Percentiles rank a stretch among this genome's conserved stretches.
Evolutionary conservation across 768 basidiomycete species (phyloP).

Genomic region (Infundibulicybe gibba): DNA sequence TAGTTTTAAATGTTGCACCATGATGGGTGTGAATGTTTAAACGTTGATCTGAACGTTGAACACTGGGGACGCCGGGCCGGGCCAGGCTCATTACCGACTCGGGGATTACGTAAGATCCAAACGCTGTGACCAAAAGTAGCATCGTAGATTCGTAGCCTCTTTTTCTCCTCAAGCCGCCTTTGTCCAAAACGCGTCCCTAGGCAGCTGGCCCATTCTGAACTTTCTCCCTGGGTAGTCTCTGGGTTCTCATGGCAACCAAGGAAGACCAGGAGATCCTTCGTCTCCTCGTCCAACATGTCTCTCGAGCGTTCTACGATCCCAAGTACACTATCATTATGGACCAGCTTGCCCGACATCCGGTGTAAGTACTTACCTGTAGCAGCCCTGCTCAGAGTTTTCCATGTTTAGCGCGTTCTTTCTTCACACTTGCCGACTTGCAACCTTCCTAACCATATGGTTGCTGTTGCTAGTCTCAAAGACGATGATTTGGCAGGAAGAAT

Average conservation of each 20-base stretch:
- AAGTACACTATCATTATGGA: conserved; percentile 91
- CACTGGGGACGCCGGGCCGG: too few species aligned
- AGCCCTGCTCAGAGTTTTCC: conserved; percentile 12
- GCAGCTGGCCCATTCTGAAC: too few species aligned
- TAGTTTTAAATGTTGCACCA: too few species aligned
- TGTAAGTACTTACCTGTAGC: conserved; percentile 66
- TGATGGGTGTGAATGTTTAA: too few species aligned
- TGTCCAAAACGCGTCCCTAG: too few species aligned
- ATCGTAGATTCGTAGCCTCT: too few species aligned
- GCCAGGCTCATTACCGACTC: too few species aligned
- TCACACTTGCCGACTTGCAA: conserved; percentile 5
- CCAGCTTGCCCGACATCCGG: conserved; percentile 87
- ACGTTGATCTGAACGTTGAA: too few species aligned
- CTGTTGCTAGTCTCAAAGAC: conserved; percentile 73
- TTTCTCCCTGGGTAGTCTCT: neutral
- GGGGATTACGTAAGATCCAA: too few species aligned
- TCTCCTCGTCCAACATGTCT: conserved; percentile 89
- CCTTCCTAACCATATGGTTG: conserved; percentile 11
- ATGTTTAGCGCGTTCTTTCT: conserved; percentile 17
- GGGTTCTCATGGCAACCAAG: conserved; percentile 52
- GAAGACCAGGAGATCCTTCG: conserved; percentile 82
- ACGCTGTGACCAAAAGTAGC: too few species aligned
- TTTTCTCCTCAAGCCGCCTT: too few species aligned
- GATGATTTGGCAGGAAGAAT: conserved; percentile 90
- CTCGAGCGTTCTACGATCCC: conserved; percentile 92